Percentiles rank a stretch among this genome's conserved stretches.
phyloP scores from a whole-genome alignment of 805 yeast genomes.

The Candida pseudofarinosa region DNA sequence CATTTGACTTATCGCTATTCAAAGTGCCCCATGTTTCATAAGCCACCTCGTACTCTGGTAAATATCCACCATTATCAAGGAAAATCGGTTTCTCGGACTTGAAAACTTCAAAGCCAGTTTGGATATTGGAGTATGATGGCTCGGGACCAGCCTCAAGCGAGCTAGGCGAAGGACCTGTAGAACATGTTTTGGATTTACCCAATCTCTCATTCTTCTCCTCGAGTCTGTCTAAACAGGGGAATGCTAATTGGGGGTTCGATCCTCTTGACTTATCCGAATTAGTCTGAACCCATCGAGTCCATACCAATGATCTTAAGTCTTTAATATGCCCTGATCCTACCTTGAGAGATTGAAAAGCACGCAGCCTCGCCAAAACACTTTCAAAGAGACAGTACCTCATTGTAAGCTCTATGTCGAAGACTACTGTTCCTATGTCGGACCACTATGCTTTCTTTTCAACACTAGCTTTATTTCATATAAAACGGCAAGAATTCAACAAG shows the following conservation, averaged over 20 bases:
- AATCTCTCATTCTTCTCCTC: constrained; percentile 50
- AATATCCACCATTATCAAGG: constrained; percentile 76
- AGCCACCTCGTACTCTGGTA: constrained; percentile 77
- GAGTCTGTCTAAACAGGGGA: constrained; percentile 81
- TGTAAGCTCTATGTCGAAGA: neutral
- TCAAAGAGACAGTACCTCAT: constrained; percentile 18
- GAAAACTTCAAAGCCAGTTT: constrained; percentile 61
- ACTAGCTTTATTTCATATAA: no score
- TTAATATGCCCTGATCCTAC: neutral
- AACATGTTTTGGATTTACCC: constrained; percentile 16
- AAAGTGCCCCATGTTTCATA: constrained; percentile 89
- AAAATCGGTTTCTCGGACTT: constrained; percentile 55
- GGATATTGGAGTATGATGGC: constrained; percentile 72
- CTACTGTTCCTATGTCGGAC: neutral
- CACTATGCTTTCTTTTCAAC: neutral
- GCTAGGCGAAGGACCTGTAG: constrained; percentile 11
- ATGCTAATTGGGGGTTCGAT: constrained; percentile 66
- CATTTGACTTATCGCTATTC: constrained; percentile 60
- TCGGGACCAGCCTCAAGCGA: constrained; percentile 73
- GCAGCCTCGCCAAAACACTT: constrained; percentile 10
- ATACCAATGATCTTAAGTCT: neutral
- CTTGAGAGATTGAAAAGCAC: neutral
- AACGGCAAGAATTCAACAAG: neutral
- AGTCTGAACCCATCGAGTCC: neutral
- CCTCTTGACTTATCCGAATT: constrained; percentile 10